A percentile compares a stretch with the other conserved stretches of the same genome.
Conservation (phyloP, 2,329 filamentous ascomycete genomes). For the Mycosphaerella sp. region DNA sequence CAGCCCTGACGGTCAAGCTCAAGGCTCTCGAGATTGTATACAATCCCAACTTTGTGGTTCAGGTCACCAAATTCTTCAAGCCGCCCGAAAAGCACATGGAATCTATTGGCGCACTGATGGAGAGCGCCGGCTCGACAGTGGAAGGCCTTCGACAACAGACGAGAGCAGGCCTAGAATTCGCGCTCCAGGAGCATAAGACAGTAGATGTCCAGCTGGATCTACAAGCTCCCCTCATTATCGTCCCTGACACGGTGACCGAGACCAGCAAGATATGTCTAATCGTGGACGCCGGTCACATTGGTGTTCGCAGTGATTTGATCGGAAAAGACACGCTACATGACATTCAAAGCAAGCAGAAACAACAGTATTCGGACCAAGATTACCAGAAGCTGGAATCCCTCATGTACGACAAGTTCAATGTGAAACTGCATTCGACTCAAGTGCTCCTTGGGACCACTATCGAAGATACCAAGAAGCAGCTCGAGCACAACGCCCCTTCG, state of each 20-base stretch:
- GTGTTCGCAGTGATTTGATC: conserved; percentile 87
- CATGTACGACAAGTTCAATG: conserved; percentile 95
- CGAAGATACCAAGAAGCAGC: conserved; percentile 76
- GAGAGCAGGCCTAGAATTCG: conserved; percentile 89
- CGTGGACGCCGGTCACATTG: conserved; percentile 91
- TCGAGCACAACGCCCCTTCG: conserved; percentile 57
- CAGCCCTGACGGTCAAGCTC: conserved; percentile 80
- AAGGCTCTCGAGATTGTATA: conserved; percentile 97
- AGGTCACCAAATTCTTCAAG: conserved; percentile 90
- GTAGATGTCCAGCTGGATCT: conserved; percentile 94
- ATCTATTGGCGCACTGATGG: conserved; percentile 91
- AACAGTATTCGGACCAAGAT: conserved; percentile 82
- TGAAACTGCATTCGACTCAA: conserved; percentile 91
- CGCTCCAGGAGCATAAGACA: conserved; percentile 94
- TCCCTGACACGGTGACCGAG: conserved; percentile 84
- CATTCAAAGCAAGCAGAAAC: conserved; percentile 82
- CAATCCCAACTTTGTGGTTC: conserved; percentile 88
- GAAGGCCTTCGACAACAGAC: conserved; percentile 94
- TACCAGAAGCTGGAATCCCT: conserved; percentile 79
- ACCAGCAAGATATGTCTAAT: conserved; percentile 81
- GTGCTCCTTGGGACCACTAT: conserved; percentile 92
- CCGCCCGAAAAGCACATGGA: conserved; percentile 98
- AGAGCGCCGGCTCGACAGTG: conserved; percentile 89
- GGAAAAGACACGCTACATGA: conserved; percentile 85
- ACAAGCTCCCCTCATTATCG: conserved; percentile 90